phyloP scores from a whole-genome alignment of 768 basidiomycete genomes.

The Dendrothele bispora region DNA sequence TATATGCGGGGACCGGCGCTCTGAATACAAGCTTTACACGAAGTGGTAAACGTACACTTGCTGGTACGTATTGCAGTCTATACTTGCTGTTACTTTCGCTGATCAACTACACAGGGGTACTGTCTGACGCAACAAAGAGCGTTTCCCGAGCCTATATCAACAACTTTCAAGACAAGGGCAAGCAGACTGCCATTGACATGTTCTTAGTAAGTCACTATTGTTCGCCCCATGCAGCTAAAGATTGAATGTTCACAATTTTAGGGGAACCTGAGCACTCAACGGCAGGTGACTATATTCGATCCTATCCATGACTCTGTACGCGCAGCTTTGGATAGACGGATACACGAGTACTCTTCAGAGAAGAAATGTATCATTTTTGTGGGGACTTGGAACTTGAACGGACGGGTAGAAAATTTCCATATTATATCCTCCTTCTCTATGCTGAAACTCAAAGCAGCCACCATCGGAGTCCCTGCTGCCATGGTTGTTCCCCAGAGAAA shows the following conservation, averaged over 20 bases:
- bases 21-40: slow-evolving; percentile 96
- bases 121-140: slow-evolving; percentile 97
- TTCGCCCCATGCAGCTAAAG: not conserved
- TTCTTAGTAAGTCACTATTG: slow-evolving; percentile 66
- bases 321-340: slow-evolving; percentile 66
- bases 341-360: slow-evolving; percentile 82
- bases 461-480: slow-evolving; percentile 81
- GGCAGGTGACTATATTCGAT: slow-evolving; percentile 88
- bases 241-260: slow-evolving; percentile 29
- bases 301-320: slow-evolving; percentile 90
- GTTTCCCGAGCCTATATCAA: slow-evolving; percentile 96
- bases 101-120: slow-evolving; percentile 53
- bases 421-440: not conserved
- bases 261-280: slow-evolving; percentile 92
- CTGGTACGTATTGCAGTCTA: slow-evolving; percentile 46
- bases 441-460: slow-evolving; percentile 38
- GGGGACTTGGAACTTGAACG: slow-evolving; percentile 97
- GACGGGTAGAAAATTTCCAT: no score
- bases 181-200: slow-evolving; percentile 94
- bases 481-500: slow-evolving; percentile 86
- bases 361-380: slow-evolving; percentile 73
- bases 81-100: slow-evolving; percentile 5
- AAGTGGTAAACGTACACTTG: slow-evolving; percentile 91
- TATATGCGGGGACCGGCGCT: slow-evolving; percentile 93
- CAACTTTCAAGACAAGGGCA: slow-evolving; percentile 94